A percentile compares a stretch with the other conserved stretches of the same genome.
phyloP scores from a whole-genome alignment of 202 grass and related monocot genomes.

The Zizania palustris region DNA sequence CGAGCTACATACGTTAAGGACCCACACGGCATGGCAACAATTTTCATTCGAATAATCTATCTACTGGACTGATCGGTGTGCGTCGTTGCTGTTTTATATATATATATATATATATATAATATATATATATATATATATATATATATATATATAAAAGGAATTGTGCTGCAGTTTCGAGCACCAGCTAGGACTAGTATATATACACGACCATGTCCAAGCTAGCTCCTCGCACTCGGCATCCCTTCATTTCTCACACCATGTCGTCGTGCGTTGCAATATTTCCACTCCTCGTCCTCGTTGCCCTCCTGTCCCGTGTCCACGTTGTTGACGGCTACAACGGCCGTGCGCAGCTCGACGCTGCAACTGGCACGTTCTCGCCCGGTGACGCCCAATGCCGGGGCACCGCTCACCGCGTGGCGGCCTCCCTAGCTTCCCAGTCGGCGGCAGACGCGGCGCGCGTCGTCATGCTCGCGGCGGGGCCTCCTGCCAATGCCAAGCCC shows the following conservation, averaged over 20 bases:
- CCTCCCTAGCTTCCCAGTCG: conserved; percentile 36
- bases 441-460: conserved; percentile 48
- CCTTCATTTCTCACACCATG: conserved; percentile 6
- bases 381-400: not conserved
- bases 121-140: no score
- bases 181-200: conserved; percentile 17
- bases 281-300: not conserved
- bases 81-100: no score
- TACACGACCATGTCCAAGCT: not conserved
- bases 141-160: no score
- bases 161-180: no score
- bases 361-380: conserved; percentile 46
- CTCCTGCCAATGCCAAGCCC: not conserved
- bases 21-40: conserved; percentile 18
- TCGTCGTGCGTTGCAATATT: not conserved
- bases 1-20: not conserved
- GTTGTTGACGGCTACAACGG: not conserved
- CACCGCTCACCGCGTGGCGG: conserved; percentile 32
- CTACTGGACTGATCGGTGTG: no score
- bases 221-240: not conserved
- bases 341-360: conserved; percentile 39
- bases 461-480: conserved; percentile 7
- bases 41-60: not conserved
- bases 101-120: no score
- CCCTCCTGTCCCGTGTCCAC: not conserved